Evolutionary conservation across 2,329 filamentous ascomycete species (phyloP).

Genomic region (Fusarium pseudograminearum): DNA sequence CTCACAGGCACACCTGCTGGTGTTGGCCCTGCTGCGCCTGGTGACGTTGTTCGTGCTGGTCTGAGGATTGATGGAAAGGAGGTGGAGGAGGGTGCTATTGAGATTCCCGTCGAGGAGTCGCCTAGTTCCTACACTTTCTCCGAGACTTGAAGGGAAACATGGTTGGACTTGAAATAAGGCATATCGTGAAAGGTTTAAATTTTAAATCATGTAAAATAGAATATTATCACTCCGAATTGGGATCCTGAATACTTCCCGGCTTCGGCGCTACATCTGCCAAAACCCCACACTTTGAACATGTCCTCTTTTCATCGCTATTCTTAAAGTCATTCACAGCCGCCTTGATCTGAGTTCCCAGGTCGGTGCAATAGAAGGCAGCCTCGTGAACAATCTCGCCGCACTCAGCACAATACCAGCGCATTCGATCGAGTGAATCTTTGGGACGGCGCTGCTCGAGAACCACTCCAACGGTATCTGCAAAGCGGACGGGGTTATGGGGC

Average conservation of each 20-base stretch:
- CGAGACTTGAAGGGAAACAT: conserved; percentile 67
- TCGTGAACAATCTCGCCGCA: conserved; percentile 85
- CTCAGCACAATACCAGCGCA: conserved; percentile 89
- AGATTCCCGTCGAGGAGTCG: conserved; percentile 85
- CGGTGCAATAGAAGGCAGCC: conserved; percentile 86
- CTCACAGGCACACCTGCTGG: conserved; percentile 98
- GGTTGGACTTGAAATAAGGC: background rate
- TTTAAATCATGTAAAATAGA: conserved; percentile 28
- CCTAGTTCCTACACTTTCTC: conserved; percentile 81
- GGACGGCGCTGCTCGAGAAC: conserved; percentile 90
- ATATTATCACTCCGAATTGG: conserved; percentile 60
- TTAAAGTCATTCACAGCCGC: conserved; percentile 86
- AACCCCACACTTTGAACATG: conserved; percentile 80
- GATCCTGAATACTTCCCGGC: conserved; percentile 69
- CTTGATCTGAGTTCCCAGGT: conserved; percentile 96
- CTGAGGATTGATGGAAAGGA: conserved; percentile 84
- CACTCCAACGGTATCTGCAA: conserved; percentile 92
- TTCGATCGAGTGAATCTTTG: conserved; percentile 74
- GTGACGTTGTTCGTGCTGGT: conserved; percentile 88
- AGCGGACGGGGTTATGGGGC: conserved; percentile 96
- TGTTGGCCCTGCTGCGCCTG: conserved; percentile 85
- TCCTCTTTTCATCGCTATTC: conserved; percentile 73
- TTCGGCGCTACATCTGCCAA: conserved; percentile 78
- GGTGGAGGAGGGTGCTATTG: conserved; percentile 84
- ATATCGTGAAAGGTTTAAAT: background rate